A percentile compares a stretch with the other conserved stretches of the same genome.
Evolutionary conservation across 306 rosid species (phyloP).

Genomic region (Astragalus glycyphyllos): DNA sequence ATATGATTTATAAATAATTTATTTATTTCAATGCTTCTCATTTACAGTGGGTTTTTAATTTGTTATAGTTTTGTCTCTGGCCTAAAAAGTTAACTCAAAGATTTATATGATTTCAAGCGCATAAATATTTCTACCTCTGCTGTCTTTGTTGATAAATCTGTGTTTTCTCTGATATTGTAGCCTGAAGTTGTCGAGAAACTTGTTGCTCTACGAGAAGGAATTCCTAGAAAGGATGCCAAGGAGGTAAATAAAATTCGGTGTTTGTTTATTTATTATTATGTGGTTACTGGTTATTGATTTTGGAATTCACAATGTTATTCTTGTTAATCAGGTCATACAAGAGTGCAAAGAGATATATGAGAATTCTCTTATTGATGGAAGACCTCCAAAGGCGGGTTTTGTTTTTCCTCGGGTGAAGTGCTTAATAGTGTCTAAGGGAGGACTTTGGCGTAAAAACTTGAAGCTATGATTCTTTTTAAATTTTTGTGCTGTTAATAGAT

Average conservation of each 20-base stretch:
- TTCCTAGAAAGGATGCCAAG: slow-evolving; percentile 96
- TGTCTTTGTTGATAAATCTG: slow-evolving; percentile 22
- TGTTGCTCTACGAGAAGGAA: slow-evolving; percentile 92
- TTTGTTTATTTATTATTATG: slow-evolving; percentile 20
- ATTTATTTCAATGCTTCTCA: slow-evolving; percentile 15
- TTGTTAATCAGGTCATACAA: slow-evolving; percentile 78
- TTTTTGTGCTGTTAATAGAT: not conserved
- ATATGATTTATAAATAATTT: slow-evolving; percentile 25
- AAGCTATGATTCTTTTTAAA: slow-evolving; percentile 13
- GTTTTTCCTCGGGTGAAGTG: slow-evolving; percentile 84
- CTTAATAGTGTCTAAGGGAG: slow-evolving; percentile 69
- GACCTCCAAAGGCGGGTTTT: slow-evolving; percentile 78
- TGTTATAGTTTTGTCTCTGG: slow-evolving; percentile 26
- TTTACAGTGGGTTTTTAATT: not conserved
- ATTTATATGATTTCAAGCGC: slow-evolving; percentile 8
- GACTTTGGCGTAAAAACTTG: slow-evolving; percentile 84
- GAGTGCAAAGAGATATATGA: slow-evolving; percentile 97
- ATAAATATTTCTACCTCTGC: slow-evolving; percentile 4
- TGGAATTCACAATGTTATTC: slow-evolving; percentile 21
- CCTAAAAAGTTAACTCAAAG: not conserved
- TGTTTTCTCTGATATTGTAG: slow-evolving; percentile 54
- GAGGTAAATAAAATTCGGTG: slow-evolving; percentile 65
- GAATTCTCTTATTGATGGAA: slow-evolving; percentile 84
- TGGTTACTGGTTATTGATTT: slow-evolving; percentile 15
- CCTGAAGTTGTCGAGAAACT: slow-evolving; percentile 97